Evolutionary conservation across 2,329 filamentous ascomycete genomes (phyloP), one percentile per base, ranked within the genome.

Genomic region (Monilinia fructicola): DNA sequence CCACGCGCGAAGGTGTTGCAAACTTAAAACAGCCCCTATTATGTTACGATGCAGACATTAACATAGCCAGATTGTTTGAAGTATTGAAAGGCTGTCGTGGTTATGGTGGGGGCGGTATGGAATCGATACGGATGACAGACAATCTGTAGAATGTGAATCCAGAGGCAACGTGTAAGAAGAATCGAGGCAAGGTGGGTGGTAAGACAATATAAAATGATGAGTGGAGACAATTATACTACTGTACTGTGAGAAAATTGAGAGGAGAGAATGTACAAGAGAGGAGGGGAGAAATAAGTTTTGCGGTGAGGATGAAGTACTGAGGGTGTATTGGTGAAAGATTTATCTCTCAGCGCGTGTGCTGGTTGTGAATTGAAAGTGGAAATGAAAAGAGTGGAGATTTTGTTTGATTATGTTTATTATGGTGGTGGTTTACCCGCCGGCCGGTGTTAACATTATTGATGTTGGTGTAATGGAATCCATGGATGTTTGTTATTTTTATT

Each of bases 1-100:
- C 56, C 67, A 71, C 72, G 71, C 72, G 72, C 71, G 59, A 65
- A 66, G 64, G 66, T 54, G 64, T 67, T 61, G 56, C 60, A 69
- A 69, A 67, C 68, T 67, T 69, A 11, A 66, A 66, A 65, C 68
- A 68, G 52, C 68, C 70, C 65, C 72, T 71, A 59, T 54, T 67
- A 65, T 62, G 26, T 48, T 72, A 74, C 11, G 55, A 59, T 48
- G 52, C 35, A 67, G 63, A 54, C 54, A 66, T 64, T 58, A 72
- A 64, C 73, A 75, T 75, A 71, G 67, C 70, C 69, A 71, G 68
- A 52, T 54, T 16, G 28, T 46, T 28, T 38, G 50, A 55, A 31
- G 65, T 44, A 40, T 64, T 54, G 23, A 54, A 66, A 59, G 46
- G 52, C 55, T 59, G 58, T 67, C 62, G 54, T 64, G 55, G 54